Evolutionary conservation across 305 asterid genomes (phyloP).

Genomic region (Solanum hybrid): DNA sequence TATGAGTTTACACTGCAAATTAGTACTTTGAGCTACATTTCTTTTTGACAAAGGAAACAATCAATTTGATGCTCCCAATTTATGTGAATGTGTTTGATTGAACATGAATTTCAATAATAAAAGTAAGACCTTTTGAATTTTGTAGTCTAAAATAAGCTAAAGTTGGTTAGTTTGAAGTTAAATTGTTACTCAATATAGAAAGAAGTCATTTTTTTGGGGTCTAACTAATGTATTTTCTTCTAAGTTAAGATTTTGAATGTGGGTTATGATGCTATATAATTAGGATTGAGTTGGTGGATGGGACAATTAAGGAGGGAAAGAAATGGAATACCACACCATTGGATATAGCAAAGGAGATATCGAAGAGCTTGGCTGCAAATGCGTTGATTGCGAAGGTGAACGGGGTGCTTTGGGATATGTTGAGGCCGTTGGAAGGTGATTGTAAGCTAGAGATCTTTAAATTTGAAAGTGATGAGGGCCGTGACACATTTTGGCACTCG

Average conservation of each 20-base stretch:
- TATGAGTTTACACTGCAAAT: neutral
- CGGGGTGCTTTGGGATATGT: conserved; percentile 78
- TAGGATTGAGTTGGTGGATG: conserved; percentile 67
- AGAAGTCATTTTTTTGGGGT: neutral
- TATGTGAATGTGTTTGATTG: neutral
- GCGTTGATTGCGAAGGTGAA: conserved; percentile 74
- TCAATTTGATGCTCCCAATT: neutral
- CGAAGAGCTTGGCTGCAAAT: conserved; percentile 72
- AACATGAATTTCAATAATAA: neutral
- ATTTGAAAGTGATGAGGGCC: conserved; percentile 76
- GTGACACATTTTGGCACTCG: conserved; percentile 95
- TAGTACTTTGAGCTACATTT: neutral
- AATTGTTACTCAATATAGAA: neutral
- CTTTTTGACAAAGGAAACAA: neutral
- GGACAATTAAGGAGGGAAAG: conserved; percentile 72
- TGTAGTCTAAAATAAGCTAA: neutral
- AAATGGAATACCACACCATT: conserved; percentile 74
- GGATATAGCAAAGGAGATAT: conserved; percentile 80
- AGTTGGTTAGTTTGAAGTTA: neutral
- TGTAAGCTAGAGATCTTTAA: conserved; percentile 69
- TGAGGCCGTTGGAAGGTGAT: conserved; percentile 74
- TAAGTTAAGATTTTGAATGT: neutral
- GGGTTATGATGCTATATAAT: neutral
- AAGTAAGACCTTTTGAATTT: neutral
- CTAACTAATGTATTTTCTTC: neutral